Base-by-base conservation (phyloP, 2,329 filamentous ascomycete genomes). In the Pseudogymnoascus sp. region DNA sequence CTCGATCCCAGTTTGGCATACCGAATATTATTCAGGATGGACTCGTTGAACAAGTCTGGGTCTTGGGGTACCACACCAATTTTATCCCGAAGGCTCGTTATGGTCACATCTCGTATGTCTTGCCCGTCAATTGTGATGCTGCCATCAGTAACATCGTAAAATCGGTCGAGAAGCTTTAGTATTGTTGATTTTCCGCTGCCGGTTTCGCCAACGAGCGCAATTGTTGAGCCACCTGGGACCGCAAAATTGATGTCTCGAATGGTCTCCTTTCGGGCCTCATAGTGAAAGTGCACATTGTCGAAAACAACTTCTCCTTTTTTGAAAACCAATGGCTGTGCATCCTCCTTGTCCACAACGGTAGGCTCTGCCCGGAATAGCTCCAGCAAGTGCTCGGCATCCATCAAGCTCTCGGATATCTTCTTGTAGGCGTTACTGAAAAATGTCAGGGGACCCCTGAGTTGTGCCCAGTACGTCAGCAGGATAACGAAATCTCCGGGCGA, bases 11-110 rank as follows among this genome's bases (percentile, higher is more conserved):
- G 79, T 9, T 80, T 79, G 1, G 83, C 84, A 70, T 88, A 89
- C 1, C 79, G 79, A 25, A 89, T 74, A 67, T 89, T 89, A 15
- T 87, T 80, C 69, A 85, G 78, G 42, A 89, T 80, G 1, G 82
- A 82, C 33, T 80, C 78, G 69, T 88, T 86, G 74, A 89, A 88
- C 7, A 89, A 74, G 0, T 80, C 75, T 0, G 85, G 81, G 64
- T 86, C 82, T 71, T 89, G 83, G 2, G 86, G 86, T 0, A 88
- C 86, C 10, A 87, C 78, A 18, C 85, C 85, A 27, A 89, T 78
- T 2, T 77, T 75, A 18, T 82, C 78, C 8, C 85, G 79, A 2
- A 89, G 74, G 52, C 80, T 84, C 61, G 78, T 12, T 27, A 87
- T 74, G 0, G 80, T 84, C 1, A 88, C 78, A 27, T 82, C 76